These are phyloP conservation scores for Beauveria scarabaeidicola DNA, from an alignment of 2,329 filamentous ascomycete species.

Conservation along the genomic window DNA sequence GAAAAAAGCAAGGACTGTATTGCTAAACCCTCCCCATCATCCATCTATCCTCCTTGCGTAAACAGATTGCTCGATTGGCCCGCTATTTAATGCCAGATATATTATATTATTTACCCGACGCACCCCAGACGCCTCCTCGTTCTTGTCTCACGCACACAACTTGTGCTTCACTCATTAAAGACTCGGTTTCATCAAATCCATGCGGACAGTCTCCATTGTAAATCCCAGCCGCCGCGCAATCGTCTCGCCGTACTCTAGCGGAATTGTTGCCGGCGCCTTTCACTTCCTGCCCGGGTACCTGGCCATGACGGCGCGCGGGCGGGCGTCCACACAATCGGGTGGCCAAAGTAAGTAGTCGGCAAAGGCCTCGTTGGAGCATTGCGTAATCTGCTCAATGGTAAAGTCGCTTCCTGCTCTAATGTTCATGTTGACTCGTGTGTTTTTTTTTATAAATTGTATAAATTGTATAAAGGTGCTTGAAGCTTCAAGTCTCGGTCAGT, in stretches of 20 bases:
- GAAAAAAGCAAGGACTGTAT: no score
- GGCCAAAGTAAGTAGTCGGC: constrained; percentile 15
- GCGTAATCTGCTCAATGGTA: constrained; percentile 8
- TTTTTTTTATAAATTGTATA: no score
- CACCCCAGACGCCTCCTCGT: not conserved
- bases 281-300: constrained; percentile 15
- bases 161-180: no score
- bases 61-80: not conserved
- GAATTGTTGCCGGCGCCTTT: constrained; percentile 7
- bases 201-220: not conserved
- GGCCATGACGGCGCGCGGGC: constrained; percentile 15
- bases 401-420: not conserved
- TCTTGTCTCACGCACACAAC: not conserved
- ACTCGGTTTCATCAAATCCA: constrained; percentile 12
- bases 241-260: constrained; percentile 12
- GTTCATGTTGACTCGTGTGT: not conserved
- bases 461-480: no score
- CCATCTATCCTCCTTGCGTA: no score
- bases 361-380: constrained; percentile 14
- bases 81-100: not conserved
- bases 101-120: no score
- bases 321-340: constrained; percentile 5
- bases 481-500: no score
- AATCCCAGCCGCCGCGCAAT: constrained; percentile 12
- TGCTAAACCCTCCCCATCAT: no score